These are phyloP conservation scores for Neocucurbitaria cava DNA, from an alignment of 2,329 filamentous ascomycete genomes.

Conservation along the genomic window DNA sequence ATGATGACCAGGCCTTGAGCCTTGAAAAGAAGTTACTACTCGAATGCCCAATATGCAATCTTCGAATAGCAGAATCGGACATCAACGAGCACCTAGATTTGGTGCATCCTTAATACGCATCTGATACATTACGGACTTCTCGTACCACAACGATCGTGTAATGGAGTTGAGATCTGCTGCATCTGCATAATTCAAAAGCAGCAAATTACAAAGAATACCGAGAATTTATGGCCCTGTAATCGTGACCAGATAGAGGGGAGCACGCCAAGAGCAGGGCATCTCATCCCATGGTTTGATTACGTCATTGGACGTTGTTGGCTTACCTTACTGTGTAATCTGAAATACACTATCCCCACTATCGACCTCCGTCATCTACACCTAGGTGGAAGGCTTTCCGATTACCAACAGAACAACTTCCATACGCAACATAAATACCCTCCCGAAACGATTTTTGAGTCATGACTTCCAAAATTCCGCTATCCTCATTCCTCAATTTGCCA, in stretches of 20 bases:
- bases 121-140: background rate
- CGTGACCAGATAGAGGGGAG: background rate
- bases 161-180: too few relatives aligned
- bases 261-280: background rate
- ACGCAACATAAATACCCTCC: background rate
- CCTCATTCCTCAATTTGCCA: constrained; percentile 16
- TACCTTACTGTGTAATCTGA: background rate
- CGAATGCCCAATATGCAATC: constrained; percentile 50
- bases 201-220: background rate
- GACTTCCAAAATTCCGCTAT: background rate
- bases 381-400: too few relatives aligned
- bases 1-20: constrained; percentile 15
- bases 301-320: constrained; percentile 8
- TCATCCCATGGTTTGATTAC: constrained; percentile 10
- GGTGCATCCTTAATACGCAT: constrained; percentile 23
- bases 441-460: background rate
- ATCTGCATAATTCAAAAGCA: background rate
- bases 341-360: background rate
- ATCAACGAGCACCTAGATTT: constrained; percentile 53
- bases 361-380: background rate
- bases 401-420: background rate
- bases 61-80: constrained; percentile 32
- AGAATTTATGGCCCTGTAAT: background rate
- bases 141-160: background rate
- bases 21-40: constrained; percentile 34